These are phyloP conservation scores for Hysterium pulicare DNA, from an alignment of 2,329 filamentous ascomycete genomes.

Conservation along the genomic window DNA sequence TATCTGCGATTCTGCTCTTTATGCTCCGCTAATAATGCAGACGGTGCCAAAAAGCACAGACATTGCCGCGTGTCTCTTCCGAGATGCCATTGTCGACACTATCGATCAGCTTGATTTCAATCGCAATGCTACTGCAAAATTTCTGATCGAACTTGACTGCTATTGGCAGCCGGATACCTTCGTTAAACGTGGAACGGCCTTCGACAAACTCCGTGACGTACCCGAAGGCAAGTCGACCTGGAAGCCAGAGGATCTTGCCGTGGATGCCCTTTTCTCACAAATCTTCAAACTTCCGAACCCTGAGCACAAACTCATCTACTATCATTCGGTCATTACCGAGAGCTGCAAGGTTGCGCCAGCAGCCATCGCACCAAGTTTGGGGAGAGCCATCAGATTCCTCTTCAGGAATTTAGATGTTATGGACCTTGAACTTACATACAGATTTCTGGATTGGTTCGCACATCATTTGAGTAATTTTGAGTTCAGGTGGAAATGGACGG, in stretches of 20 bases:
- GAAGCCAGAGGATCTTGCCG: constrained; percentile 96
- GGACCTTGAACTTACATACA: constrained; percentile 80
- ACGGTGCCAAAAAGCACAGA: constrained; percentile 76
- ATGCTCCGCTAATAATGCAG: constrained; percentile 10
- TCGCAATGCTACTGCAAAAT: constrained; percentile 79
- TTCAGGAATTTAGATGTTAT: constrained; percentile 79
- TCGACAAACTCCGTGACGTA: constrained; percentile 75
- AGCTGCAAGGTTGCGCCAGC: constrained; percentile 93
- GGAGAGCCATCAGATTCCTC: constrained; percentile 85
- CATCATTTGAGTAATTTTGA: constrained; percentile 99
- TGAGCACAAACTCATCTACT: constrained; percentile 94
- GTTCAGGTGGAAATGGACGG: constrained; percentile 98
- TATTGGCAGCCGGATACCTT: constrained; percentile 91
- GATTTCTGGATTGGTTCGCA: constrained; percentile 96
- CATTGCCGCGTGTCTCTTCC: constrained; percentile 77
- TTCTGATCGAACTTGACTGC: constrained; percentile 89
- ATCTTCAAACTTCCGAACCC: constrained; percentile 81
- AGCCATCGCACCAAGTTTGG: constrained; percentile 91
- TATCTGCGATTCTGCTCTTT: constrained; percentile 7
- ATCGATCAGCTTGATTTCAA: constrained; percentile 95
- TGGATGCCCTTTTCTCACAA: constrained; percentile 97
- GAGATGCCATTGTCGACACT: constrained; percentile 84
- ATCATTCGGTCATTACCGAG: constrained; percentile 91
- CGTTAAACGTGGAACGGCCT: constrained; percentile 86
- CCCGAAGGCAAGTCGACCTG: constrained; percentile 71